These are phyloP conservation scores for Euphrasia arctica DNA, from an alignment of 305 asterid species.

Conservation along the genomic window DNA sequence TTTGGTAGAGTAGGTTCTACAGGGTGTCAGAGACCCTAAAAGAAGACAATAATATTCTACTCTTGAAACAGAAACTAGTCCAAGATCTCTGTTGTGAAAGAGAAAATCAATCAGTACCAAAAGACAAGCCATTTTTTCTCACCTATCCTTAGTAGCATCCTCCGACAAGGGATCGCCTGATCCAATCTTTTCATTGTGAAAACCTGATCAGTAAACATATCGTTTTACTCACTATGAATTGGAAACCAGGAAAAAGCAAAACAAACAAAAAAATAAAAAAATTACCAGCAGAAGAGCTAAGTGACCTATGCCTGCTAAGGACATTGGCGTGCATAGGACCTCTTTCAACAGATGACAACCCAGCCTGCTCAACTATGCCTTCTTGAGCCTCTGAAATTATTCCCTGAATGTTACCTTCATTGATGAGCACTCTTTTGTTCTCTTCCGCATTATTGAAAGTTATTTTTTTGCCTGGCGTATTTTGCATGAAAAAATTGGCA, in stretches of 20 bases:
- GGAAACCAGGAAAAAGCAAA: not conserved
- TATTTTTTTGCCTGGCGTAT: conserved; percentile 17
- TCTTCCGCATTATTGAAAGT: conserved; percentile 20
- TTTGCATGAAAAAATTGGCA: conserved; percentile 15
- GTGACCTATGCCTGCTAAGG: conserved; percentile 55
- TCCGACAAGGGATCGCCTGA: conserved; percentile 41
- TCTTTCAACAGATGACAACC: conserved; percentile 35
- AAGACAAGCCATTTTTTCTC: conserved; percentile 24
- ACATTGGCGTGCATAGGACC: conserved; percentile 47
- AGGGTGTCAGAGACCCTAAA: too few species aligned
- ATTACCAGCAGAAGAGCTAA: conserved; percentile 53
- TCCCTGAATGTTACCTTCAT: conserved; percentile 46
- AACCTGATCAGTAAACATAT: conserved; percentile 40
- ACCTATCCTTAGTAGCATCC: conserved; percentile 65
- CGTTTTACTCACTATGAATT: conserved; percentile 11
- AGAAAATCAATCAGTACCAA: conserved; percentile 17
- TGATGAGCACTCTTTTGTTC: conserved; percentile 29
- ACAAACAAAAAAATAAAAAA: conserved; percentile 6
- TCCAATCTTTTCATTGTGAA: conserved; percentile 46
- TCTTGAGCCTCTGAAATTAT: conserved; percentile 47
- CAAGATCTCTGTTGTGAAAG: not conserved
- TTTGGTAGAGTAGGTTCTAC: too few species aligned
- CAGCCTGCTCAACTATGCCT: conserved; percentile 41
- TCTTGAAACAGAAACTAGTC: conserved; percentile 10
- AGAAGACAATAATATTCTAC: not conserved